A percentile compares a stretch with the other conserved stretches of the same genome.
These are phyloP conservation scores for Monsonia emarginata DNA, from an alignment of 441 rosid species.

Conservation along the genomic window DNA sequence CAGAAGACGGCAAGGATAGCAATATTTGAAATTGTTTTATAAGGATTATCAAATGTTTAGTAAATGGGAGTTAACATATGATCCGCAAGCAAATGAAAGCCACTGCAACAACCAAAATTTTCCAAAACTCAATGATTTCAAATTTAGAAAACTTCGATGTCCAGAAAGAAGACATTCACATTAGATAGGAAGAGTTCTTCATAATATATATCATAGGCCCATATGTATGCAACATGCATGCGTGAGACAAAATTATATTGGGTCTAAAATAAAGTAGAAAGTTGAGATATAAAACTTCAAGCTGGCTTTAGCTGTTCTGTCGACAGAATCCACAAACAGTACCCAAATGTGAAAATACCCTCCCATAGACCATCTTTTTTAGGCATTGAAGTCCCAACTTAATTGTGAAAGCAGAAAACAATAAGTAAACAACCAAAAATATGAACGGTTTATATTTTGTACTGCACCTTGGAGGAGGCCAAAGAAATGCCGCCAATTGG, in stretches of 20 bases:
- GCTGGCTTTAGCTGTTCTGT: too few relatives aligned
- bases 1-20: neutral
- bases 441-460: neutral
- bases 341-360: neutral
- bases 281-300: too few relatives aligned
- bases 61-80: neutral
- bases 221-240: too few relatives aligned
- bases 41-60: neutral
- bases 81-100: neutral
- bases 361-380: neutral
- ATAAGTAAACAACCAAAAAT: neutral
- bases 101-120: too few relatives aligned
- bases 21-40: neutral
- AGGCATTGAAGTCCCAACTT: neutral
- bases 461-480: constrained; percentile 48
- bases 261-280: too few relatives aligned
- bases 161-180: too few relatives aligned
- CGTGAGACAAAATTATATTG: too few relatives aligned
- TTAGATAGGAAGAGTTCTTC: too few relatives aligned
- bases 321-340: neutral
- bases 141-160: too few relatives aligned
- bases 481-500: constrained; percentile 27
- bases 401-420: neutral
- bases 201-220: too few relatives aligned
- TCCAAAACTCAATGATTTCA: too few relatives aligned